These are phyloP conservation scores for Debaryomyces fabryi DNA, from an alignment of 1,139 yeast species.

Conservation along the genomic window DNA sequence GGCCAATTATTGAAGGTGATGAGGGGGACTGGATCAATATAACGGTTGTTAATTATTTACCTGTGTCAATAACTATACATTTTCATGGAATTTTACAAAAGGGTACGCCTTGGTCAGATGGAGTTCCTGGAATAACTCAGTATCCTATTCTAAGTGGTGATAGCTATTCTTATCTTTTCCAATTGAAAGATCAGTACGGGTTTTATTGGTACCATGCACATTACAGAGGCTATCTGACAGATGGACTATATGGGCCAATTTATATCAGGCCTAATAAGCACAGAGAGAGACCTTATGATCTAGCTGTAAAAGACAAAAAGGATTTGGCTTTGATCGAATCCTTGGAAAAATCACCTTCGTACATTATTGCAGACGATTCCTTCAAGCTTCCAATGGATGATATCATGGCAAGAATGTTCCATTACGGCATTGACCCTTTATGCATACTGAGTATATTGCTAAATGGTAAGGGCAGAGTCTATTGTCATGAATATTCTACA, in stretches of 20 bases:
- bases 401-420: slow-evolving; percentile 26
- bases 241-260: slow-evolving; percentile 48
- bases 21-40: slow-evolving; percentile 38
- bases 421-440: slow-evolving; percentile 36
- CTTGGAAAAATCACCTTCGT: slow-evolving; percentile 27
- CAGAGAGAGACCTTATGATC: slow-evolving; percentile 28
- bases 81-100: slow-evolving; percentile 50
- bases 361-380: slow-evolving; percentile 29
- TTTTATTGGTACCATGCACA: slow-evolving; percentile 58
- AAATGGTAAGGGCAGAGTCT: slow-evolving; percentile 38
- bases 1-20: slow-evolving; percentile 37
- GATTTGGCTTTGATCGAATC: slow-evolving; percentile 17
- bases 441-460: slow-evolving; percentile 34
- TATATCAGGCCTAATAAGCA: slow-evolving; percentile 26
- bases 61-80: slow-evolving; percentile 43
- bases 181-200: slow-evolving; percentile 43
- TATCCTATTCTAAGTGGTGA: slow-evolving; percentile 40
- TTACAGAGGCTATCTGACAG: slow-evolving; percentile 49
- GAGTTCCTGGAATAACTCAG: slow-evolving; percentile 48
- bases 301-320: slow-evolving; percentile 18
- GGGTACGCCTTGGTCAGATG: slow-evolving; percentile 43
- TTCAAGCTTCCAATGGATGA: slow-evolving; percentile 31
- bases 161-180: slow-evolving; percentile 39
- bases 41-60: slow-evolving; percentile 28
- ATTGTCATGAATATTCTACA: slow-evolving; percentile 22